Conservation (phyloP, 345 rosid genomes). For the Lepidium didymum region DNA sequence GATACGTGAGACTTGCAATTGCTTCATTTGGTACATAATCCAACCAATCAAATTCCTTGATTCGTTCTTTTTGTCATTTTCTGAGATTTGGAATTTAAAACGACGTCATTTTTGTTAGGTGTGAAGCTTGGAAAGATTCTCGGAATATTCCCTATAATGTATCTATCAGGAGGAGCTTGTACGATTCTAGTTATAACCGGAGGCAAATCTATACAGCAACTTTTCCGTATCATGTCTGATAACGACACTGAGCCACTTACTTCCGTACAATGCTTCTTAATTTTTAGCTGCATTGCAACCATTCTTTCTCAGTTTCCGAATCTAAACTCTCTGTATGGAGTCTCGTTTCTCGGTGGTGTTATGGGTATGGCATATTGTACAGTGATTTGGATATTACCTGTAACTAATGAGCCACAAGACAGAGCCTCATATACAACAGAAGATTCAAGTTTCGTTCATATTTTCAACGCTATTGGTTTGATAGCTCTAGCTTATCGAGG, state of each 20-base stretch:
- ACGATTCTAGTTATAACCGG: slow-evolving; percentile 46
- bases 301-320: slow-evolving; percentile 58
- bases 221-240: slow-evolving; percentile 11
- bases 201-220: slow-evolving; percentile 33
- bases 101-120: slow-evolving; percentile 28
- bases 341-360: slow-evolving; percentile 48
- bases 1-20: slow-evolving; percentile 55
- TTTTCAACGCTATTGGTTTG: slow-evolving; percentile 55
- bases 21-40: slow-evolving; percentile 53
- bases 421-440: slow-evolving; percentile 35
- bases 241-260: slow-evolving; percentile 32
- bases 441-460: slow-evolving; percentile 27
- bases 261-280: slow-evolving; percentile 45
- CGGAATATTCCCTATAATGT: slow-evolving; percentile 46
- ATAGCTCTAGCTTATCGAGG: slow-evolving; percentile 65
- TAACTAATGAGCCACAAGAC: slow-evolving; percentile 23
- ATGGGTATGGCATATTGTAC: slow-evolving; percentile 52
- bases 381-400: slow-evolving; percentile 49
- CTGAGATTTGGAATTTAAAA: not conserved
- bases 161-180: slow-evolving; percentile 70
- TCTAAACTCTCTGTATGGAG: slow-evolving; percentile 56
- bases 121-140: slow-evolving; percentile 41
- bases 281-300: slow-evolving; percentile 43
- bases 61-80: not conserved
- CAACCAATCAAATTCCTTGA: not conserved